Evolutionary conservation across 208 protist species (phyloP), one percentile per base, ranked within the genome.

Genomic region (Wallacemonas sp.): DNA sequence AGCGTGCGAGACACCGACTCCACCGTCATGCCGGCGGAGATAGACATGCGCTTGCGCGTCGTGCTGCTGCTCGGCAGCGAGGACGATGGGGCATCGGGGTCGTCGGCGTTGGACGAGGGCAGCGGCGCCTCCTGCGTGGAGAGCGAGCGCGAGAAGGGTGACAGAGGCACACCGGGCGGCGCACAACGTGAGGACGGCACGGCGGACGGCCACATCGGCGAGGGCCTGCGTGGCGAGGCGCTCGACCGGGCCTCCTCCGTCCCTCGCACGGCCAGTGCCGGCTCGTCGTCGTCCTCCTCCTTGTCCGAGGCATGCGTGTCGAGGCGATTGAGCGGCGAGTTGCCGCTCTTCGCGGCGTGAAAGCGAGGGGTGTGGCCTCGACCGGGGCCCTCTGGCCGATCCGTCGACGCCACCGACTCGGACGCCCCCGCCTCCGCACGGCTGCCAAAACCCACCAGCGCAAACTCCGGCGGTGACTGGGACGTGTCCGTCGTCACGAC

Each of bases 1-100:
- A 64, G 57, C 20, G 57, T 64, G 41, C 42, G 36, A 7, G 57
- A 64, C 25, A 64, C 57, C 16, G 57, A 25, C 57, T 64, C 57
- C 12, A 64, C 42, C 20, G 57, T 64, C 57, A 64, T 64, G 39
- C 57, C 52, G 16, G 31, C 11, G 25, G 31, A 3, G 52, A 23
- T 41, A 14, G 29, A 36, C n/a, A 36, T 7, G 52, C 29, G 25
- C 52, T 33, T 59, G 52, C 20, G 52, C 11, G 31, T 20, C 14
- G 32, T 26, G 26, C 31, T 42, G 32, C 10, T 4, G 28, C 26
- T 44, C 26, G 1, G 20, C 31, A 59, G 32, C 5, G 52, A 33
- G n/a, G 25, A 55, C 5, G 25, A 32, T 4, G 48, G 25, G 5
- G 14, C 26, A 31, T 25, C 48, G 48, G 18, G 11, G 5, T 11